A percentile compares a stretch with the other conserved stretches of the same genome.
Conservation (phyloP, 805 yeast genomes). For the Wickerhamiella nectarea region DNA sequence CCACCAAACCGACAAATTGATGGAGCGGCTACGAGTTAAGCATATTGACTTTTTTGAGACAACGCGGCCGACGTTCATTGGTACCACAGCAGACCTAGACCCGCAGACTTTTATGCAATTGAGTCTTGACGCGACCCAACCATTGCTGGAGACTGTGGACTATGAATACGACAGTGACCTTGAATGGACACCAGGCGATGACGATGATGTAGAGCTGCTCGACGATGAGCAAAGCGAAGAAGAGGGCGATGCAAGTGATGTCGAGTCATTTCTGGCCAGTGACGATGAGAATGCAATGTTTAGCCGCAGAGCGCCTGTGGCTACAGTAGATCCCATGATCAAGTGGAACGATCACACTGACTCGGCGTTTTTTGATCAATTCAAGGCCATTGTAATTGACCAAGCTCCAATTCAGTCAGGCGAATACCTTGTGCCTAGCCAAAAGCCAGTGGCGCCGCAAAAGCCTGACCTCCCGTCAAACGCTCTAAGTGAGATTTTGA, state of each 20-base stretch:
- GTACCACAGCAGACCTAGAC: not conserved
- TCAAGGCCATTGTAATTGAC: not conserved
- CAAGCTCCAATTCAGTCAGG: not conserved
- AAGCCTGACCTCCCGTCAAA: not conserved
- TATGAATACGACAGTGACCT: constrained; percentile 5
- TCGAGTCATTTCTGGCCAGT: constrained; percentile 2
- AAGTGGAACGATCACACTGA: not conserved
- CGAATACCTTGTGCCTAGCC: not conserved
- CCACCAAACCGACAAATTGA: not conserved
- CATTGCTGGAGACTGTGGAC: not conserved
- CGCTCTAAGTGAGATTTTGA: not conserved
- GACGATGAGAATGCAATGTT: not conserved
- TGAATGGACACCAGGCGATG: constrained; percentile 8
- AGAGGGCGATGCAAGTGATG: constrained; percentile 1
- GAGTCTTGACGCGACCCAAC: not conserved
- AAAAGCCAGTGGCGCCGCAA: not conserved
- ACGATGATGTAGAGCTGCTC: constrained; percentile 5
- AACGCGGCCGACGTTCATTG: not conserved
- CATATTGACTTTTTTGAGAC: constrained; percentile 2
- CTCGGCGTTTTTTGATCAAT: not conserved
- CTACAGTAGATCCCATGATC: not conserved
- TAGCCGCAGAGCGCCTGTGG: not conserved
- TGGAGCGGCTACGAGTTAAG: not conserved
- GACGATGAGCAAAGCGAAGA: constrained; percentile 6
- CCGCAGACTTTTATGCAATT: not conserved